Base-by-base conservation (phyloP, 305 asterid species). In the Rubia tinctorum region DNA sequence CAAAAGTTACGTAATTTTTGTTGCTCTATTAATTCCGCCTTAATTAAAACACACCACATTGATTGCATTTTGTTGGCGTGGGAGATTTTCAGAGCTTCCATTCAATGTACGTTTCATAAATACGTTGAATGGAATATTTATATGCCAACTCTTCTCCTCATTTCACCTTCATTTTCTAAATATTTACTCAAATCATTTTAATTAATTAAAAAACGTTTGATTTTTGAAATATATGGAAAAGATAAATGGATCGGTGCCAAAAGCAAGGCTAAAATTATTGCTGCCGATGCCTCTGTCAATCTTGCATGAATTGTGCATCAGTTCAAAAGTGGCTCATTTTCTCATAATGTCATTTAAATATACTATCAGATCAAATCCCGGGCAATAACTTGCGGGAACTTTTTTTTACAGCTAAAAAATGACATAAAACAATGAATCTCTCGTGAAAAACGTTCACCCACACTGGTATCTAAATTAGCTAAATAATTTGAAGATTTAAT, bases 21-120 rank as follows among this genome's bases (percentile, higher is more conserved):
- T 30, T 59, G 62, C 62, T 7, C 27, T 56, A 20, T 56, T 56
- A 18, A 56, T 56, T 56, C 4, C 25, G 10, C 8, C 10, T 14
- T 51, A 51, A 51, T 15, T 8, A 3, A 55, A 62, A 53, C n/a
- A 69, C 2, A 1, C 6, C 14, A 12, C 47, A n/a, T 30, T 53
- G 9, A 18, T 53, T 65, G 22, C 51, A 8, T 65, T 64, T n/a
- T 17, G 56, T 6, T 65, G 42, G 69, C 69, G 20, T 34, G 20
- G 43, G 68, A 34, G 42, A 42, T 30, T 63, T 63, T 63, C 22
- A 63, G 18, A 61, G 42, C 22, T 62, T 6, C 40, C 68, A 14
- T 27, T 63, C 68, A 63, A 6, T 63, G 22, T 15, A 27, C 67
- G 67, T 30, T 27, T 63, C 68, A 34, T 63, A 30, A 63, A 63